Conservation (phyloP, 192 early-diverging fungal genomes). For the Coemansia guatemalensis region DNA sequence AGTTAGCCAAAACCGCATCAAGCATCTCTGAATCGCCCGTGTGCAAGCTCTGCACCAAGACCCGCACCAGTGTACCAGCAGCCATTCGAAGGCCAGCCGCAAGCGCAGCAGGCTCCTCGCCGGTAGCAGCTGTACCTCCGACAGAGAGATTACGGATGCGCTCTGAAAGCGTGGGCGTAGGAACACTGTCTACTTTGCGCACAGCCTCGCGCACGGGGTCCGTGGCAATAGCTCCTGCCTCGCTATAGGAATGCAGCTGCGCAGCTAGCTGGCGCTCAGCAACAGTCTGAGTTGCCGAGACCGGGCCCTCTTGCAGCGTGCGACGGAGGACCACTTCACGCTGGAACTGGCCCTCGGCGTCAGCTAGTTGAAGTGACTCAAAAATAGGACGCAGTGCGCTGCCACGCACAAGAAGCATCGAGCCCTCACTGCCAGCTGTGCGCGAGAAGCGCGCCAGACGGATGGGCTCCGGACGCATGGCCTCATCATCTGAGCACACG, state of each 20-base stretch:
- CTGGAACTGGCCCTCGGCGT: constrained; percentile 28
- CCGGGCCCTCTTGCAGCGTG: constrained; percentile 9
- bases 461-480: constrained; percentile 8
- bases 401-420: constrained; percentile 42
- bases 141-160: constrained; percentile 43
- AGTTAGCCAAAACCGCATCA: constrained; percentile 40
- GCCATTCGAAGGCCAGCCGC: constrained; percentile 4
- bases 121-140: not conserved
- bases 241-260: constrained; percentile 28
- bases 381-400: constrained; percentile 32
- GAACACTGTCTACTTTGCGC: constrained; percentile 6
- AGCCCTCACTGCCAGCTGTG: constrained; percentile 26
- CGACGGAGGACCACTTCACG: constrained; percentile 20
- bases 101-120: not conserved
- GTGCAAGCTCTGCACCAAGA: constrained; percentile 50
- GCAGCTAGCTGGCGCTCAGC: constrained; percentile 20
- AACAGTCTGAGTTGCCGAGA: not conserved
- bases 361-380: constrained; percentile 38
- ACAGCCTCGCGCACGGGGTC: constrained; percentile 13
- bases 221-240: constrained; percentile 18
- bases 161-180: constrained; percentile 37
- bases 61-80: constrained; percentile 45
- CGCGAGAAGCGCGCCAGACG: constrained; percentile 44
- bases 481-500: constrained; percentile 4
- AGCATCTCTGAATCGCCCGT: constrained; percentile 34